These are phyloP conservation scores for Lyophyllum shimeji DNA, from an alignment of 768 basidiomycete species.

Conservation along the genomic window DNA sequence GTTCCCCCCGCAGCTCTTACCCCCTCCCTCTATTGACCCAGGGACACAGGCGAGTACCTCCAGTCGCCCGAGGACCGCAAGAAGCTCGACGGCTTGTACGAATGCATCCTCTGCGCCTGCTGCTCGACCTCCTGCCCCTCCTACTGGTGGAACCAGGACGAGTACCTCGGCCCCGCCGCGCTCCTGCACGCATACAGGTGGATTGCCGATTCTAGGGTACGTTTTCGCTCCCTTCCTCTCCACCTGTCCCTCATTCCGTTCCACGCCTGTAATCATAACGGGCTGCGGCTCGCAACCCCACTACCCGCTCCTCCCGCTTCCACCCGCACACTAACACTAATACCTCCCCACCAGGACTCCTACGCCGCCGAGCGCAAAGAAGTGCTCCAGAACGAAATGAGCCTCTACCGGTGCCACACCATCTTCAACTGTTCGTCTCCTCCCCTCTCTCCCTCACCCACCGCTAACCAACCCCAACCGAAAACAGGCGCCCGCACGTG, in stretches of 20 bases:
- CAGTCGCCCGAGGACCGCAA: slow-evolving; percentile 90
- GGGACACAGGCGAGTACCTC: slow-evolving; percentile 64
- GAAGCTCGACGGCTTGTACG: slow-evolving; percentile 97
- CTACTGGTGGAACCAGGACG: slow-evolving; percentile 99
- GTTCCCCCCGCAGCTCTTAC: neutral
- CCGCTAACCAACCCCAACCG: neutral
- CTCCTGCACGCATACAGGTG: slow-evolving; percentile 97
- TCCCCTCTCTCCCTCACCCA: neutral
- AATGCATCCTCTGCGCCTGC: slow-evolving; percentile 96
- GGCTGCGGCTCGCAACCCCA: too few relatives aligned
- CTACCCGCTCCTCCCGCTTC: neutral
- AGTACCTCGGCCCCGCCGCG: slow-evolving; percentile 96
- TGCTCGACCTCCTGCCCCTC: slow-evolving; percentile 97
- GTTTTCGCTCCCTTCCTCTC: slow-evolving; percentile 23
- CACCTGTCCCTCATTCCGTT: neutral
- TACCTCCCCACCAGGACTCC: slow-evolving; percentile 53
- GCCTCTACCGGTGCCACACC: slow-evolving; percentile 96
- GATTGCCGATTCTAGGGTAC: slow-evolving; percentile 94
- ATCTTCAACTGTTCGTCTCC: slow-evolving; percentile 86
- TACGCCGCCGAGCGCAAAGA: slow-evolving; percentile 82
- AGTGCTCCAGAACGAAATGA: slow-evolving; percentile 92
- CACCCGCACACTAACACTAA: neutral
- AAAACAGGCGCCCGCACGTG: slow-evolving; percentile 88
- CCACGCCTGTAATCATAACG: neutral
- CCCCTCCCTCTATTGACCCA: neutral